Evolutionary conservation across 1,284 basidiomycete genomes (phyloP).

Genomic region (Tremellales sp.): DNA sequence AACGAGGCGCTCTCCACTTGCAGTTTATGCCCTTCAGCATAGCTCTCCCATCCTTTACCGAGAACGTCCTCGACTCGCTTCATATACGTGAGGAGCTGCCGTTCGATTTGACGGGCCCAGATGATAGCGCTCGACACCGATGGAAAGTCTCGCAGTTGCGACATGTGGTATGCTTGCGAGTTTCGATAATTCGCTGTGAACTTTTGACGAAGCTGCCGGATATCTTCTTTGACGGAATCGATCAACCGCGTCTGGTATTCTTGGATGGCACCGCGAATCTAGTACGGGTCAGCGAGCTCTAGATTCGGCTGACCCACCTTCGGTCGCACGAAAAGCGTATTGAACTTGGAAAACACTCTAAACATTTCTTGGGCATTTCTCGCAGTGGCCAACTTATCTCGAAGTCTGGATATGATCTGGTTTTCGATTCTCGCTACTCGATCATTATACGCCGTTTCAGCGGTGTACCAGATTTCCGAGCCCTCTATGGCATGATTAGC

Average conservation of each 20-base stretch:
- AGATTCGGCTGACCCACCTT: constrained; percentile 59
- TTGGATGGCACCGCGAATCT: constrained; percentile 96
- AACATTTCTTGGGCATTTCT: constrained; percentile 99
- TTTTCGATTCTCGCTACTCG: constrained; percentile 96
- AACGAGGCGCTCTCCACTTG: constrained; percentile 88
- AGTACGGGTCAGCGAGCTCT: background rate
- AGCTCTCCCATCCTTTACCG: constrained; percentile 96
- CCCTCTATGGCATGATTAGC: constrained; percentile 60
- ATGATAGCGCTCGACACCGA: constrained; percentile 97
- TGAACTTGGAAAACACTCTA: constrained; percentile 97
- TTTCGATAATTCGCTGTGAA: constrained; percentile 92
- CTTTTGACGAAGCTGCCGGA: constrained; percentile 92
- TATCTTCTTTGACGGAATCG: constrained; percentile 96
- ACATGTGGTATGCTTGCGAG: constrained; percentile 96
- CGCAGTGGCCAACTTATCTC: constrained; percentile 91
- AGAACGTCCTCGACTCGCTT: constrained; percentile 99
- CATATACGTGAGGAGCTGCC: constrained; percentile 95
- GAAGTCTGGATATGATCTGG: constrained; percentile 89
- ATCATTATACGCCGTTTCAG: constrained; percentile 96
- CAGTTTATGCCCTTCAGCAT: constrained; percentile 97
- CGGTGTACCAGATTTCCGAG: constrained; percentile 96
- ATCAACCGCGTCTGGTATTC: constrained; percentile 98
- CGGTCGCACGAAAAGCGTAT: constrained; percentile 94
- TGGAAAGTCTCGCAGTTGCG: constrained; percentile 93
- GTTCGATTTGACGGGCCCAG: constrained; percentile 97